Evolutionary conservation across 768 basidiomycete species (phyloP).

Genomic region (Boletus rufocinnamomeus): DNA sequence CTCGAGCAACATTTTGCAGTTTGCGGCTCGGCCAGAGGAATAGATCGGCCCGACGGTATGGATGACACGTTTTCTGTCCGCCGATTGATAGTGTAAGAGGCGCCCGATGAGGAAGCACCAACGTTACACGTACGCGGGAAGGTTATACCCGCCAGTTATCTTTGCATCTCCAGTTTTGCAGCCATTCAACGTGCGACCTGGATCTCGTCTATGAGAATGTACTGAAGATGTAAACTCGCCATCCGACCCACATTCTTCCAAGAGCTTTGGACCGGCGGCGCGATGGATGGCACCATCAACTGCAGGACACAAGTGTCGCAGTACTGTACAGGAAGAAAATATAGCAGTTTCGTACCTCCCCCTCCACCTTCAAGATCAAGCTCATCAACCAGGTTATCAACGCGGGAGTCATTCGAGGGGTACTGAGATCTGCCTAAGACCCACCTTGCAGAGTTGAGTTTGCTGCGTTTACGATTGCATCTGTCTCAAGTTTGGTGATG

Average conservation of each 20-base stretch:
- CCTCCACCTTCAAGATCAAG: conserved; percentile 59
- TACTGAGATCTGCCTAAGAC: background rate
- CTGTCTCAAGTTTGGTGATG: conserved; percentile 70
- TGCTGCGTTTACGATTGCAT: conserved; percentile 82
- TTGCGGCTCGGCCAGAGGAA: conserved; percentile 39
- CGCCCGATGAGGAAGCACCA: background rate
- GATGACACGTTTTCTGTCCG: conserved; percentile 63
- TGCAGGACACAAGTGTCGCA: conserved; percentile 27
- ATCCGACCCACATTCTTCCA: conserved; percentile 63
- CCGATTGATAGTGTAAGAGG: background rate
- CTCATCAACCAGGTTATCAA: background rate
- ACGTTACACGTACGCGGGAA: conserved; percentile 64
- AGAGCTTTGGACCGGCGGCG: conserved; percentile 66
- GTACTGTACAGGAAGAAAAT: background rate
- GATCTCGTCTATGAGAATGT: conserved; percentile 40
- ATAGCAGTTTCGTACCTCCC: conserved; percentile 52
- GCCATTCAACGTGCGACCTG: conserved; percentile 67
- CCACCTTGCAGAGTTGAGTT: conserved; percentile 70
- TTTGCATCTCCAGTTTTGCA: conserved; percentile 75
- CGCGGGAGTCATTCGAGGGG: background rate
- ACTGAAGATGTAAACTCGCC: background rate
- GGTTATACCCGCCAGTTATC: conserved; percentile 73
- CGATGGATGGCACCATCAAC: conserved; percentile 84
- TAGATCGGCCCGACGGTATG: conserved; percentile 82
- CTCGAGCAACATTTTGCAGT: conserved; percentile 53